phyloP scores from a whole-genome alignment of 345 rosid genomes.

The Eucalyptus curtisii region DNA sequence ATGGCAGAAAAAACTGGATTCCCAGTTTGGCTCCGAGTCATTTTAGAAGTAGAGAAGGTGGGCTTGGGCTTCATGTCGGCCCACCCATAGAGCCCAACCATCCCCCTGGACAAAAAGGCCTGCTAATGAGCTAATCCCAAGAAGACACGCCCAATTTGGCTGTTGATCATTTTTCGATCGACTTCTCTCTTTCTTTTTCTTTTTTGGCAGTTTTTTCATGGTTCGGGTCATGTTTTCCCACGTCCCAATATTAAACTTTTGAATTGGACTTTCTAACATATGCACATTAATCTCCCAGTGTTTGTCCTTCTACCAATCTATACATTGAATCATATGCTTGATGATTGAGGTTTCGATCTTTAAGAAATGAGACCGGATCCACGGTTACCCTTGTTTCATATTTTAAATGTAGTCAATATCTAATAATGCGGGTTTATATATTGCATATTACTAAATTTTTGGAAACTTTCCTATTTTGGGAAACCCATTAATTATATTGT shows the following conservation, averaged over 20 bases:
- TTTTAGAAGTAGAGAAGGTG: not conserved
- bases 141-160: not conserved
- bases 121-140: not conserved
- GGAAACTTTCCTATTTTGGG: not conserved
- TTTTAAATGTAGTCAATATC: not conserved
- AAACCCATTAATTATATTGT: not conserved
- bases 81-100: not conserved
- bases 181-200: not conserved
- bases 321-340: not conserved
- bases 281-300: not conserved
- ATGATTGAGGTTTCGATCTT: not conserved
- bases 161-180: not conserved
- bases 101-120: not conserved
- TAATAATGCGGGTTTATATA: not conserved
- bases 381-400: not conserved
- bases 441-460: not conserved
- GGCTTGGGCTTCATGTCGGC: not conserved
- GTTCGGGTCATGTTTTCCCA: not conserved
- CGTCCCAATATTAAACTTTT: accelerated
- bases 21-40: not conserved
- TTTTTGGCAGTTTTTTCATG: not conserved
- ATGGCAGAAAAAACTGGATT: not conserved
- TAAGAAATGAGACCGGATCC: not conserved
- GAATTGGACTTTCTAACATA: not conserved
- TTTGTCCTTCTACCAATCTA: not conserved